Conservation (phyloP, 495 filamentous ascomycete species). For the Hypomontagnella monticulosa region DNA sequence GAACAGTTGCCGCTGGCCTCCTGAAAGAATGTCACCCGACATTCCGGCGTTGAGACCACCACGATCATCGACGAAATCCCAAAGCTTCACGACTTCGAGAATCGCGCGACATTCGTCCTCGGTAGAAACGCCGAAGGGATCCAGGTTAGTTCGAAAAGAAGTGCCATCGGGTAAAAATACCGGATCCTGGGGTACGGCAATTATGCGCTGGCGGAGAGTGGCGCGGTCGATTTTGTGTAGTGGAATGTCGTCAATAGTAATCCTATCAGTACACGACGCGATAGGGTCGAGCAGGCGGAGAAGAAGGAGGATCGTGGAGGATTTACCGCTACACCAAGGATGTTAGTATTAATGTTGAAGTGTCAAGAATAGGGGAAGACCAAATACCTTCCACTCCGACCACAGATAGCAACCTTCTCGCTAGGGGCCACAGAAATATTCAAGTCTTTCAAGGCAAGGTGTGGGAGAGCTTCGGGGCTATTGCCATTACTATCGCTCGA, state of each 20-base stretch:
- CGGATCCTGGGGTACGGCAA: slow-evolving; percentile 66
- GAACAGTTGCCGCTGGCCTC: slow-evolving; percentile 72
- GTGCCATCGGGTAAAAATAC: slow-evolving; percentile 63
- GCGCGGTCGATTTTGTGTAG: slow-evolving; percentile 43
- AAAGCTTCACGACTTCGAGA: slow-evolving; percentile 60
- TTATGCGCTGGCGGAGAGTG: slow-evolving; percentile 39
- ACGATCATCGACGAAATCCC: slow-evolving; percentile 57
- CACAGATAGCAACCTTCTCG: slow-evolving; percentile 31
- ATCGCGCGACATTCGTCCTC: slow-evolving; percentile 56
- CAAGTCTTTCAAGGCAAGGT: slow-evolving; percentile 41
- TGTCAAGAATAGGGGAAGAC: neutral
- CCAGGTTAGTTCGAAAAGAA: slow-evolving; percentile 54
- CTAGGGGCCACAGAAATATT: slow-evolving; percentile 41
- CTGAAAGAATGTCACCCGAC: slow-evolving; percentile 61
- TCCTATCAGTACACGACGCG: slow-evolving; percentile 36
- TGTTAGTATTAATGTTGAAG: neutral
- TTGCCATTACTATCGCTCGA: neutral
- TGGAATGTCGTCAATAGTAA: slow-evolving; percentile 57
- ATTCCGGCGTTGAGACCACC: slow-evolving; percentile 64
- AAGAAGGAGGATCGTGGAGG: slow-evolving; percentile 50
- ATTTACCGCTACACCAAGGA: slow-evolving; percentile 50
- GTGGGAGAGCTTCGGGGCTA: neutral
- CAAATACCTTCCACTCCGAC: slow-evolving; percentile 34
- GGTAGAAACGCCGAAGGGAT: slow-evolving; percentile 47
- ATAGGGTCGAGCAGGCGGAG: slow-evolving; percentile 49